Base-by-base conservation (phyloP, 306 rosid genomes). In the Comarum palustre region DNA sequence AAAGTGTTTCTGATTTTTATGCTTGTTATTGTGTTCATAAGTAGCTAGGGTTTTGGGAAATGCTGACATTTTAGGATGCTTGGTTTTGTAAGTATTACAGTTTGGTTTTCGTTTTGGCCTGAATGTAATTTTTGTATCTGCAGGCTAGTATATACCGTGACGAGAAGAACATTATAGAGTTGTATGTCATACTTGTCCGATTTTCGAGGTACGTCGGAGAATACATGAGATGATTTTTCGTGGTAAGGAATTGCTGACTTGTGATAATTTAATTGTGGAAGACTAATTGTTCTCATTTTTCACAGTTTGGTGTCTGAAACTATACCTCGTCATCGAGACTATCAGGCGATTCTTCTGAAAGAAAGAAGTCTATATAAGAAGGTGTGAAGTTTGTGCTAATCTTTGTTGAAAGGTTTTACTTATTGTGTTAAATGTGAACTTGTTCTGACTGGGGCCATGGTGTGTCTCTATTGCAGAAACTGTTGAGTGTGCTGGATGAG, bases 301-400 rank as follows among this genome's bases (percentile, higher is more conserved):
- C 4, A 31, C 80, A 93, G 98, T 90, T 89, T 93, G 96, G 83
- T 93, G 80, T 85, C 97, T n/a, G 97, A 93, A 75, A 93, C 98
- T 39, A 91, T 93, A 79, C 97, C 98, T 0, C 82, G 67, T 79
- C 98, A 93, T 84, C 96, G 86, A 55, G 98, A 93, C 79, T 87
- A 93, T 77, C 90, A 72, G 79, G 66, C 70, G 15, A 75, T 81
- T 69, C 90, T 77, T 77, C 84, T 80, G 31, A 89, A 77, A 41
- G 96, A 89, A 79, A 89, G 82, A 75, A 69, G 71, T 61, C 22
- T 75, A 9, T 78, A 82, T 74, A 93, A 77, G 84, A 87, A 88
- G 92, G 98, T 89, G 97, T 89, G 73, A 77, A 66, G 32, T 67
- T 41, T 41, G 22, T 79, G 74, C 69, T 24, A 19, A n/a, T 63